phyloP scores from a whole-genome alignment of 1,139 yeast species.

The Hyphopichia fennica region DNA sequence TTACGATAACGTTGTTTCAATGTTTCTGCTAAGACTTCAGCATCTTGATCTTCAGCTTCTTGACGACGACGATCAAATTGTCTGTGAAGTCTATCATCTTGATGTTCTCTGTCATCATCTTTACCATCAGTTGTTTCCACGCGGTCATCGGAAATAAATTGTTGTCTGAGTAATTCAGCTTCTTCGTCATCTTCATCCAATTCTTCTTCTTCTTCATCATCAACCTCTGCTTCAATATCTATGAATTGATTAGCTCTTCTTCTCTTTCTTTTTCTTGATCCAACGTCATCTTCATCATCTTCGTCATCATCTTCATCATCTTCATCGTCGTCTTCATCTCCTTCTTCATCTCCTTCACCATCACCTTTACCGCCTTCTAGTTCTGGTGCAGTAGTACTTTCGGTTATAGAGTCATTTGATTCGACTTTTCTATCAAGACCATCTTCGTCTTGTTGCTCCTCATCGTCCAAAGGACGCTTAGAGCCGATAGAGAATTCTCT shows the following conservation, averaged over 20 bases:
- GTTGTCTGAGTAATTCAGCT: slow-evolving; percentile 83
- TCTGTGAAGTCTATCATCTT: slow-evolving; percentile 76
- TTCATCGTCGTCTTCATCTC: slow-evolving; percentile 55
- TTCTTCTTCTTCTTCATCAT: slow-evolving; percentile 95
- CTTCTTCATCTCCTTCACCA: slow-evolving; percentile 22
- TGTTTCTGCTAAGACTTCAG: slow-evolving; percentile 90
- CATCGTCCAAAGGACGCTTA: slow-evolving; percentile 9
- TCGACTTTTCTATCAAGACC: slow-evolving; percentile 9
- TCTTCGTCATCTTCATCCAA: slow-evolving; percentile 87
- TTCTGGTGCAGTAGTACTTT: slow-evolving; percentile 8
- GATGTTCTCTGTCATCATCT: slow-evolving; percentile 42
- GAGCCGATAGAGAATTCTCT: slow-evolving; percentile 8
- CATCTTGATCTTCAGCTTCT: slow-evolving; percentile 90
- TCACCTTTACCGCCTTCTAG: slow-evolving; percentile 9
- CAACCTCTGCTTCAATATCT: slow-evolving; percentile 99
- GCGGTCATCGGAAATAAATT: slow-evolving; percentile 75
- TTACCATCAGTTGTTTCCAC: slow-evolving; percentile 48
- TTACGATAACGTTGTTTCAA: slow-evolving; percentile 92
- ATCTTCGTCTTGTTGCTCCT: slow-evolving; percentile 7
- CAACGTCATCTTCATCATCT: slow-evolving; percentile 45
- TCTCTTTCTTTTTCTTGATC: slow-evolving; percentile 57
- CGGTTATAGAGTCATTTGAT: slow-evolving; percentile 11
- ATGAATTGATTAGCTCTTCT: slow-evolving; percentile 84
- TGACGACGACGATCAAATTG: slow-evolving; percentile 90
- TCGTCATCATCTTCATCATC: slow-evolving; percentile 62